Evolutionary conservation across 768 basidiomycete genomes (phyloP), one percentile per base, ranked within the genome.

Genomic region (Tephrocybe rancida): DNA sequence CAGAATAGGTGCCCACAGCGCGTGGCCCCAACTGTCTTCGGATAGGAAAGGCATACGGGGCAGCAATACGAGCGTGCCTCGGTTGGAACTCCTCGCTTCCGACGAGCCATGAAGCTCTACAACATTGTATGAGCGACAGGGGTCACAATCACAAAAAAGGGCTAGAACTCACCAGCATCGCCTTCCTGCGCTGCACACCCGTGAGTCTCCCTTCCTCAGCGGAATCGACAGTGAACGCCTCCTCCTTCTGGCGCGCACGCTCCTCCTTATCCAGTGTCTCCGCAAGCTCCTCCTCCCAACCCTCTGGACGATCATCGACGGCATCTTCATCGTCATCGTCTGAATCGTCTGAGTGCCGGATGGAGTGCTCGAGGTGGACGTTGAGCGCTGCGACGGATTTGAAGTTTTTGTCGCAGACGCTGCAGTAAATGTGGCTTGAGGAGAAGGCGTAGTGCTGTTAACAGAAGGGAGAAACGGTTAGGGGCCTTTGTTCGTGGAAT

Each of bases 1-100:
- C 57, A 58, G 50, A 55, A 58, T 35, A 55, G 39, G n/a, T 58
- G 57, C 0, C 57, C 53, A 25, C 57, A 58, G 1, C 54, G 57
- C 10, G 53, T 54, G n/a, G 54, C 41, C 5, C 34, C 38, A 11
- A 52, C 42, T 0, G 25, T 24, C 19, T 52, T 58, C 10, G 53
- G 45, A n/a, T 43, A 32, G 1, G 42, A 10, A 9, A 58, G 45
- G 29, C 57, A 58, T 1, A 58, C 41, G 13, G 57, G 53, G 45
- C 57, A 55, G 11, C 39, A 48, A 3, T 52, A 48, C 25, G 50
- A 55, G 32, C 43, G 44, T 19, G 46, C 35, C 21, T 47, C 32
- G 2, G 13, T 35, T 1, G 49, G n/a, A 7, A 30, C 27, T 21
- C 18, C 39, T 10, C 57, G 53, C 22, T 35, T 52, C 6, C 57